Evolutionary conservation across 495 filamentous ascomycete species (phyloP), one percentile per base, ranked within the genome.

Genomic region (Xylaria bambusicola): DNA sequence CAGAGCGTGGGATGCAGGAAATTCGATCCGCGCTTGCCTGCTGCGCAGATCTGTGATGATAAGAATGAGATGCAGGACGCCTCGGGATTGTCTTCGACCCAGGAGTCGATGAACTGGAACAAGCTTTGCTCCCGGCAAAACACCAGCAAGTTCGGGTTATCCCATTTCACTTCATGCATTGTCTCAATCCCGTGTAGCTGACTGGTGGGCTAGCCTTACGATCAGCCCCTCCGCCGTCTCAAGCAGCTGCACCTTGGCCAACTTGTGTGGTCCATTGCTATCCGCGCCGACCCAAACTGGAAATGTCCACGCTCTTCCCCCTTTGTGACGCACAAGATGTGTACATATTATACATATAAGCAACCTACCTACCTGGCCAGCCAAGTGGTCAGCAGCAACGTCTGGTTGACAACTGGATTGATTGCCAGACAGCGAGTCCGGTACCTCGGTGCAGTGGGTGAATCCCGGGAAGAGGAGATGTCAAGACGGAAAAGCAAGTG

Each of bases 181-280:
- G 24, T 44, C 42, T 70, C 65, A 47, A 56, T 60, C 64, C 10
- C n/a, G n/a, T n/a, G n/a, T 49, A 31, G 62, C 65, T 67, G 63
- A 68, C 65, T 70, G 68, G 68, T 53, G 64, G 56, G 45, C 52
- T 56, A 70, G 68, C 65, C 63, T 71, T 63, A 62, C 63, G 66
- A 71, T 71, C 62, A 62, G 66, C 63, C 66, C 66, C 59, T 68
- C 62, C 60, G 13, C 21, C 6, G 40, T 47, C 24, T 47, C 27
- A 15, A 45, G 20, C 40, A 60, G 31, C 49, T 60, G 57, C 41
- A 60, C 29, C 31, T 27, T 40, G n/a, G 6, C 31, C 48, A 44
- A 51, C 18, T 42, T 44, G 45, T 58, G 38, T 18, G 29, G 47
- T 44, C 38, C 26, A 51, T 51, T 40, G 31, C 20, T 46, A 29